phyloP scores from a whole-genome alignment of 805 yeast species.

The Kodamaea nitidulidarum region DNA sequence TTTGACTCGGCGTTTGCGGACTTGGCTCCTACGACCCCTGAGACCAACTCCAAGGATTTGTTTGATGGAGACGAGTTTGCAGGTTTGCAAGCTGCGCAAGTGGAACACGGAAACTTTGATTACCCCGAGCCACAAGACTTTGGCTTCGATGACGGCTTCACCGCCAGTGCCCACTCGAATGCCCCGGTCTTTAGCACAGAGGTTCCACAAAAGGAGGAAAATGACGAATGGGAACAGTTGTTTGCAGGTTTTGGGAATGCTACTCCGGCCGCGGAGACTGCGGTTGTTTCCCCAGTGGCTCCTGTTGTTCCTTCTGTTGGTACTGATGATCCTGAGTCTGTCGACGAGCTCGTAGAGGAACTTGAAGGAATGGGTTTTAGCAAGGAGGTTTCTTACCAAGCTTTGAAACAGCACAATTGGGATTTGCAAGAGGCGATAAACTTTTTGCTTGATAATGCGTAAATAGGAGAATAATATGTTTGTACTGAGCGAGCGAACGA shows the following conservation, averaged over 20 bases:
- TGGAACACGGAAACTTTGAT: constrained; percentile 29
- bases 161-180: constrained; percentile 13
- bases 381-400: constrained; percentile 57
- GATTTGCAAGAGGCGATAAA: constrained; percentile 86
- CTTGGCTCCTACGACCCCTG: constrained; percentile 31
- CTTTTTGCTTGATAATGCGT: constrained; percentile 69
- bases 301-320: background rate
- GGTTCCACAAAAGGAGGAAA: constrained; percentile 13
- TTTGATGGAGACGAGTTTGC: constrained; percentile 37
- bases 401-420: constrained; percentile 68
- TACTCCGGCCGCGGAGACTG: background rate
- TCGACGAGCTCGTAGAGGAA: constrained; percentile 66
- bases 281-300: background rate
- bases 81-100: constrained; percentile 33
- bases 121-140: constrained; percentile 19
- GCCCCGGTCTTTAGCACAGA: constrained; percentile 15
- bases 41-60: constrained; percentile 18
- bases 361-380: constrained; percentile 88
- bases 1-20: constrained; percentile 37
- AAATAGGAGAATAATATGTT: constrained; percentile 3
- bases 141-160: constrained; percentile 29
- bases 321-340: constrained; percentile 19
- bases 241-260: constrained; percentile 82
- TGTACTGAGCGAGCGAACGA: too few relatives aligned
- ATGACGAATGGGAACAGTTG: constrained; percentile 91